Evolutionary conservation across 1,284 basidiomycete genomes (phyloP).

Genomic region (Ustilago tritici): DNA sequence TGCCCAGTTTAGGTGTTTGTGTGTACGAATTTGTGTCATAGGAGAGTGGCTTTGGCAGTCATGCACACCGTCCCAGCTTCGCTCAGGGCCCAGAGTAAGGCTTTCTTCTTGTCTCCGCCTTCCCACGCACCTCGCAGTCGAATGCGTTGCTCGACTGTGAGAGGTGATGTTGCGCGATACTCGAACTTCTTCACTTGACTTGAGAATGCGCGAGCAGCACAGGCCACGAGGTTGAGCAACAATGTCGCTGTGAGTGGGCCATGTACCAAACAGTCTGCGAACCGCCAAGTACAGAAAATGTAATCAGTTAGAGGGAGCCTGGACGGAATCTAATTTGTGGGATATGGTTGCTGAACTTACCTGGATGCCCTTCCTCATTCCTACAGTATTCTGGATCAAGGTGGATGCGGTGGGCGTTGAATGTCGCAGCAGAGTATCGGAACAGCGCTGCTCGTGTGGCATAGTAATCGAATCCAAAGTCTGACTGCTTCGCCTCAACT

Average conservation of each 20-base stretch:
- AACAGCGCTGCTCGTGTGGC: constrained; percentile 57
- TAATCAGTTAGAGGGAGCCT: no score
- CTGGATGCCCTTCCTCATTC: constrained; percentile 57
- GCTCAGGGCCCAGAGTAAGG: constrained; percentile 41
- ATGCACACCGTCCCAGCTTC: constrained; percentile 44
- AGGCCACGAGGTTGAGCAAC: constrained; percentile 36
- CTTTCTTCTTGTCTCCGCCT: constrained; percentile 14
- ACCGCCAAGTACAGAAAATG: neutral
- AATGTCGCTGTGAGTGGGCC: constrained; percentile 58
- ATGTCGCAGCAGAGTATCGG: constrained; percentile 65
- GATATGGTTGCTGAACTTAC: constrained; percentile 5
- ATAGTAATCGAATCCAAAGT: constrained; percentile 49
- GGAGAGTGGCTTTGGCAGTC: constrained; percentile 35
- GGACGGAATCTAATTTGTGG: no score
- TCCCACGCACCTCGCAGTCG: constrained; percentile 41
- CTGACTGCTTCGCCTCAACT: constrained; percentile 37
- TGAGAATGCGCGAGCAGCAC: constrained; percentile 5
- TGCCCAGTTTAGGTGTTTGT: no score
- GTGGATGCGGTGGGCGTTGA: constrained; percentile 66
- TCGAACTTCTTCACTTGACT: constrained; percentile 33
- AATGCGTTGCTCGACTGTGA: constrained; percentile 41
- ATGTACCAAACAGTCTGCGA: constrained; percentile 54
- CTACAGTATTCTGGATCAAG: constrained; percentile 60
- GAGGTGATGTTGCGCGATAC: constrained; percentile 53
- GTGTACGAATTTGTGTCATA: neutral